Evolutionary conservation across 1,139 yeast genomes (phyloP).

Genomic region (Sugiyamaella grinbergsii): DNA sequence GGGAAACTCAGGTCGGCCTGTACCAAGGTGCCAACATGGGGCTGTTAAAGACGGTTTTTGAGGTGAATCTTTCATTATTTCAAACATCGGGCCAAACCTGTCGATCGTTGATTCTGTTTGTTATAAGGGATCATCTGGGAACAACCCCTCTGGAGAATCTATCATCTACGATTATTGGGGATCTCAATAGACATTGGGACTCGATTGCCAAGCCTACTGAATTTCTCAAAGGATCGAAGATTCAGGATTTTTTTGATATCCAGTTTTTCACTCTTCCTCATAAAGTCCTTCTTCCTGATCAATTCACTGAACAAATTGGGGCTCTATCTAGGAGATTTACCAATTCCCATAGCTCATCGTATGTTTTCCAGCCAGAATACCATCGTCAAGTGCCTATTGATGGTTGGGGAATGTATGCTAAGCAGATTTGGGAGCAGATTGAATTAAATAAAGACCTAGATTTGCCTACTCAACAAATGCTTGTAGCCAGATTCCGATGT

Average conservation of each 20-base stretch:
- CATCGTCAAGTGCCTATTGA: constrained; percentile 90
- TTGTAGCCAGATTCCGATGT: constrained; percentile 93
- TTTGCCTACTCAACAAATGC: constrained; percentile 91
- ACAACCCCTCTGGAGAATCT: constrained; percentile 78
- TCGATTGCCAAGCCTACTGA: constrained; percentile 66
- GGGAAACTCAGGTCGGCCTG: constrained; percentile 97
- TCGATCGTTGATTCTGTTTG: constrained; percentile 79
- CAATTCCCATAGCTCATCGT: constrained; percentile 31
- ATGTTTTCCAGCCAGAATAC: constrained; percentile 66
- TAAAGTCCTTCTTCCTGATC: constrained; percentile 75
- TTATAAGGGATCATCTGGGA: constrained; percentile 89
- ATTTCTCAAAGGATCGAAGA: constrained; percentile 50
- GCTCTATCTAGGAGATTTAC: constrained; percentile 62
- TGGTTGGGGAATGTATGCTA: constrained; percentile 94
- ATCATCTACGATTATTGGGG: constrained; percentile 65
- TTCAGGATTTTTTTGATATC: constrained; percentile 81
- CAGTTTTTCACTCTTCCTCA: constrained; percentile 83
- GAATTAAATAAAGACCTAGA: constrained; percentile 91
- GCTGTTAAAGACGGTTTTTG: constrained; percentile 89
- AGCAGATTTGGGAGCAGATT: constrained; percentile 91
- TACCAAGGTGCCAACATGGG: constrained; percentile 99
- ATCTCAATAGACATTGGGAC: constrained; percentile 77
- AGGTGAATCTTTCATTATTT: constrained; percentile 85
- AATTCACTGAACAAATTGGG: constrained; percentile 66
- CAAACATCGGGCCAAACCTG: constrained; percentile 46